Evolutionary conservation across 768 basidiomycete species (phyloP).

Genomic region (Hericium erinaceus): DNA sequence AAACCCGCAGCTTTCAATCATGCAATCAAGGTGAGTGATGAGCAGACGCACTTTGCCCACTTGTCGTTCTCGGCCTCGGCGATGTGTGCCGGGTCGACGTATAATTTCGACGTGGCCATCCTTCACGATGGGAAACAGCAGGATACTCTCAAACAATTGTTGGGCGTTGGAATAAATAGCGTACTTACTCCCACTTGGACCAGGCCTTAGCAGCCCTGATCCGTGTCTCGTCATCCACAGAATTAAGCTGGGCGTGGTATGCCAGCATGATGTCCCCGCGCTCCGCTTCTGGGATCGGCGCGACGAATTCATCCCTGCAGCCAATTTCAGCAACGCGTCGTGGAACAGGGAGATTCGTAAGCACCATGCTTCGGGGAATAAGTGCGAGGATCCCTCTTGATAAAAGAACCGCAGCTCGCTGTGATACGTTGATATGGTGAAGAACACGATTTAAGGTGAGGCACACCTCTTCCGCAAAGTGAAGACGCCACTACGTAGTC

Average conservation of each 20-base stretch:
- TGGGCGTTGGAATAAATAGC: too few species aligned
- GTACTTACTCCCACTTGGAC: conserved; percentile 82
- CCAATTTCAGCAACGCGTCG: background rate
- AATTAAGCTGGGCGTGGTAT: conserved; percentile 73
- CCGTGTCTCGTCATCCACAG: conserved; percentile 56
- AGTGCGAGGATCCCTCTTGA: conserved; percentile 71
- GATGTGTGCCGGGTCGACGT: conserved; percentile 59
- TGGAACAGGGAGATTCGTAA: background rate
- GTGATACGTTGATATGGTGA: background rate
- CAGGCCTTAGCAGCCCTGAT: conserved; percentile 73
- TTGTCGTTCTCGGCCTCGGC: conserved; percentile 61
- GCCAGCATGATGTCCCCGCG: conserved; percentile 75
- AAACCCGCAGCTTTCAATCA: background rate
- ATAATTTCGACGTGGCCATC: conserved; percentile 75
- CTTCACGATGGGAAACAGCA: conserved; percentile 26
- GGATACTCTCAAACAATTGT: background rate
- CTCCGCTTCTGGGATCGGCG: conserved; percentile 72
- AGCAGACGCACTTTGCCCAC: conserved; percentile 57
- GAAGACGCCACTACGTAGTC: conserved; percentile 65
- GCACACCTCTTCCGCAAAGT: conserved; percentile 67
- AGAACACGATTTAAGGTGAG: background rate
- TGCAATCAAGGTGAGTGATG: background rate
- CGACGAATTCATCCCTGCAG: conserved; percentile 72
- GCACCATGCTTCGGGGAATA: conserved; percentile 87
- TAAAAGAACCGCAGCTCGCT: conserved; percentile 89